These are phyloP conservation scores for Puccinia hordei DNA, from an alignment of 1,284 basidiomycete genomes.

Conservation along the genomic window DNA sequence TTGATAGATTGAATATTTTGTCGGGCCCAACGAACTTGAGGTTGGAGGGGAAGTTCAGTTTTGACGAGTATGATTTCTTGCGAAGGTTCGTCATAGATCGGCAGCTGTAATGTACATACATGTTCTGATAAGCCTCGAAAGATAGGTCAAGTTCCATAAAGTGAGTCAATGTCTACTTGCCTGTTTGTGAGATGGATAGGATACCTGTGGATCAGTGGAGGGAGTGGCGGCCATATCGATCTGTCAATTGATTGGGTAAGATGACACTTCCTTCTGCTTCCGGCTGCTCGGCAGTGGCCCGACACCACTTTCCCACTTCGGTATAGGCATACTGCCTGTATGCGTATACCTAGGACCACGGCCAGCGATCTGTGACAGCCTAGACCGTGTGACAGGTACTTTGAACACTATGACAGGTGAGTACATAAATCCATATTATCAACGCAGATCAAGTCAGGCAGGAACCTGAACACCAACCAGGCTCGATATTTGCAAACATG, in stretches of 20 bases:
- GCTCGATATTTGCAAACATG: too few relatives aligned
- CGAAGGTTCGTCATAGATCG: constrained; percentile 46
- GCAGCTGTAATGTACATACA: background rate
- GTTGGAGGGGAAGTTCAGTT: constrained; percentile 37
- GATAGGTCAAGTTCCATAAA: background rate
- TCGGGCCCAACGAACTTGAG: constrained; percentile 38
- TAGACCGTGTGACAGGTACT: too few relatives aligned
- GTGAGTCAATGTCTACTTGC: background rate
- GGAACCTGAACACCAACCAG: too few relatives aligned
- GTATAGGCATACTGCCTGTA: constrained; percentile 15
- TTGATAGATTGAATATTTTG: constrained; percentile 32
- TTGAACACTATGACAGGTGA: too few relatives aligned
- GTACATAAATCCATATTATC: too few relatives aligned
- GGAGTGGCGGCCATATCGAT: background rate
- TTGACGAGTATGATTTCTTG: constrained; percentile 45
- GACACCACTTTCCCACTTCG: too few relatives aligned
- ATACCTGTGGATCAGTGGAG: background rate
- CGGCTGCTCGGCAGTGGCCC: background rate
- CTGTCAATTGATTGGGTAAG: background rate
- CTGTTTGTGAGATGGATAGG: constrained; percentile 15
- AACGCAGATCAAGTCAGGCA: too few relatives aligned
- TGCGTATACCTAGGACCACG: background rate
- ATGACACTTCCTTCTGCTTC: background rate
- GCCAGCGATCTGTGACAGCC: too few relatives aligned
- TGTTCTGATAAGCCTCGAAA: background rate